Conservation (phyloP, 1,284 basidiomycete species). For the Coriolopsis trogii region DNA sequence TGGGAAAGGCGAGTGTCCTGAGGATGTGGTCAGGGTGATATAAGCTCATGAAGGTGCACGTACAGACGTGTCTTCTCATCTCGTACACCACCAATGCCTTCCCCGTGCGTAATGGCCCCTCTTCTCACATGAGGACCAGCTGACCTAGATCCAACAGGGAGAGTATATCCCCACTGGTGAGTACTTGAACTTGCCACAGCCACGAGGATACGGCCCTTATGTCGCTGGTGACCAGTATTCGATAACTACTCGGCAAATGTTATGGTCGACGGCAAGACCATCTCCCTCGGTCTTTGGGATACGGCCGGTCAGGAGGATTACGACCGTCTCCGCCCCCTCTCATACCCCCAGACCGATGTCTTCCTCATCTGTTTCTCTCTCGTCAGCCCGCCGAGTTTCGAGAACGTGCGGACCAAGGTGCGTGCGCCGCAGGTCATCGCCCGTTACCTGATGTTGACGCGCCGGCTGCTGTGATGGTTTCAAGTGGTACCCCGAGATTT, state of each 20-base stretch:
- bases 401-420: conserved; percentile 98
- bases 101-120: conserved; percentile 63
- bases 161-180: conserved; percentile 96
- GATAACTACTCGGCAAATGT: conserved; percentile 97
- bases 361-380: conserved; percentile 99
- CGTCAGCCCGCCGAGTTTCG: conserved; percentile 96
- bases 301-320: conserved; percentile 99
- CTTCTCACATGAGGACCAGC: conserved; percentile 23
- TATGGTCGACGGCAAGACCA: conserved; percentile 98
- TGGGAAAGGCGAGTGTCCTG: conserved; percentile 83
- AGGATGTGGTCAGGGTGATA: conserved; percentile 1
- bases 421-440: conserved; percentile 24
- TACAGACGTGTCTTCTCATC: conserved; percentile 92
- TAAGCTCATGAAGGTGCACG: conserved; percentile 14
- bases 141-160: conserved; percentile 54
- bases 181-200: conserved; percentile 18
- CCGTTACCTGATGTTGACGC: conserved; percentile 13
- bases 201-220: background rate
- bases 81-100: conserved; percentile 97
- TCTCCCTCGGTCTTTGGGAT: conserved; percentile 97
- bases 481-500: conserved; percentile 96
- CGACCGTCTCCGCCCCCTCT: conserved; percentile 96
- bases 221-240: conserved; percentile 61
- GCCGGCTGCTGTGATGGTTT: conserved; percentile 20
- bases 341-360: conserved; percentile 99